Conservation (phyloP, 192 early-diverging fungal species). For the Irineochytrium annulatum region DNA sequence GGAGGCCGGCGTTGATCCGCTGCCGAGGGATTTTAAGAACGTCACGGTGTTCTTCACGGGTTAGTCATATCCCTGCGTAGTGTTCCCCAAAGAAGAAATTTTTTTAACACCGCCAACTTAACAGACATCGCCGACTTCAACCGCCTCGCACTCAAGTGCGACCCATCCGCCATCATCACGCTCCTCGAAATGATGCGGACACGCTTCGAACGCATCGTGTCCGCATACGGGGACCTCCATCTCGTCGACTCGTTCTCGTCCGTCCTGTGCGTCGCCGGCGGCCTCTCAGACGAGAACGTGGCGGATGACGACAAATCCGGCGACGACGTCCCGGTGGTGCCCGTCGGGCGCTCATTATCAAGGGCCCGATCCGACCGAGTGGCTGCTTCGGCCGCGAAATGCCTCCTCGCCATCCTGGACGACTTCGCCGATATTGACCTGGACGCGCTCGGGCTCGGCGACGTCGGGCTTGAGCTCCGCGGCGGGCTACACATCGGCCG, state of each 20-base stretch:
- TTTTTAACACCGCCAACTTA: too few relatives aligned
- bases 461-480: constrained; percentile 21
- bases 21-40: constrained; percentile 9
- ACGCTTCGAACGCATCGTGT: constrained; percentile 15
- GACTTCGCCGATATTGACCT: constrained; percentile 12
- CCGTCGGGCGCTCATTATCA: too few relatives aligned
- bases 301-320: too few relatives aligned
- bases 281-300: constrained; percentile 10
- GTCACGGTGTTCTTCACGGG: constrained; percentile 23
- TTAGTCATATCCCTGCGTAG: too few relatives aligned
- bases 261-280: constrained; percentile 22
- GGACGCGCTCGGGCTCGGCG: background rate
- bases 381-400: constrained; percentile 5
- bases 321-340: too few relatives aligned
- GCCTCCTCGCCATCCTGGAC: constrained; percentile 2
- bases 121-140: constrained; percentile 22
- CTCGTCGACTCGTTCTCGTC: constrained; percentile 15
- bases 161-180: constrained; percentile 12
- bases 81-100: too few relatives aligned
- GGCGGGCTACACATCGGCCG: constrained; percentile 36
- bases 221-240: constrained; percentile 10
- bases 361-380: constrained; percentile 9
- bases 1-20: constrained; percentile 11
- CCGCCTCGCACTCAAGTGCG: background rate
- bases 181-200: constrained; percentile 16